Percentiles rank a stretch among this genome's conserved stretches.
Evolutionary conservation across 176 grass and related monocot species (phyloP).

Genomic region (Chloris gayana): DNA sequence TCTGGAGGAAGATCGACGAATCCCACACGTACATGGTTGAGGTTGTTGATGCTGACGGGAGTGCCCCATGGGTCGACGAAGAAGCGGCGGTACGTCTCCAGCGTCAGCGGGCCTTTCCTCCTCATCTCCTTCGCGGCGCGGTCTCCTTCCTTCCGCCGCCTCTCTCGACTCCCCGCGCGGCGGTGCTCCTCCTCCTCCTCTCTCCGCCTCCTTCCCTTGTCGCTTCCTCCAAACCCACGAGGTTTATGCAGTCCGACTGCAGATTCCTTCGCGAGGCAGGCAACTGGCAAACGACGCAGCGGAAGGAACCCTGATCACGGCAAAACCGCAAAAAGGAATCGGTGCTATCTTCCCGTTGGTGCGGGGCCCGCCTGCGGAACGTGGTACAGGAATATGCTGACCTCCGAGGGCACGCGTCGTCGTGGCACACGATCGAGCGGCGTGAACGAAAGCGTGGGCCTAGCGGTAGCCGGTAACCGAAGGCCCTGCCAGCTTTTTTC

Average conservation of each 20-base stretch:
- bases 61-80: slow-evolving; percentile 39
- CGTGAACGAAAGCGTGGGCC: neutral
- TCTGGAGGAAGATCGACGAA: neutral
- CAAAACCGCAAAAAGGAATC: neutral
- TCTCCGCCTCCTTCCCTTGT: neutral
- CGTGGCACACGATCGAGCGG: neutral
- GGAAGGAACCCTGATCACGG: neutral
- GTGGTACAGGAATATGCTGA: neutral
- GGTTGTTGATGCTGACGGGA: slow-evolving; percentile 37
- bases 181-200: neutral
- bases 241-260: neutral
- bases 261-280: neutral
- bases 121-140: neutral
- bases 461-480: neutral
- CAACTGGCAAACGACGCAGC: neutral
- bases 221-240: neutral
- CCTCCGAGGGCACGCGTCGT: neutral
- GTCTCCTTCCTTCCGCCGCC: neutral
- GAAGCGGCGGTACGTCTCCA: slow-evolving; percentile 62
- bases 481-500: neutral
- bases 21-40: slow-evolving; percentile 48
- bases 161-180: neutral
- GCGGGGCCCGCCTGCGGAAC: neutral
- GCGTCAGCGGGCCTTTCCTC: slow-evolving; percentile 12
- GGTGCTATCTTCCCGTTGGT: neutral